A percentile compares a stretch with the other conserved stretches of the same genome.
These are phyloP conservation scores for Ceratobasidium sp. DNA, from an alignment of 1,284 basidiomycete species.

Conservation along the genomic window DNA sequence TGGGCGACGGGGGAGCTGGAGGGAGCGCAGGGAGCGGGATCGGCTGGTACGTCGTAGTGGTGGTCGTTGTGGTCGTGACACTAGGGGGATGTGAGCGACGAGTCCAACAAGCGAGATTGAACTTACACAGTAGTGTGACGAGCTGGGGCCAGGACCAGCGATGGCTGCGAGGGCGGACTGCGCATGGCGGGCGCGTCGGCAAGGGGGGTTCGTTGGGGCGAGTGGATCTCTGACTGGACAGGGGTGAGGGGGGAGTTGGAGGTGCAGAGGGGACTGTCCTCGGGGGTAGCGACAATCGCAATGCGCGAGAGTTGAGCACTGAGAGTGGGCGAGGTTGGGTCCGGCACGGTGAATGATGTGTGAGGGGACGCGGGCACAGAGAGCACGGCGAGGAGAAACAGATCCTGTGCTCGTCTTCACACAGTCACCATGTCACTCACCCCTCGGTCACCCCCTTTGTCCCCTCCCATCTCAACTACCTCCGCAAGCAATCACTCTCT, in stretches of 20 bases:
- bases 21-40: constrained; percentile 80
- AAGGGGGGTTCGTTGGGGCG: constrained; percentile 24
- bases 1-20: constrained; percentile 71
- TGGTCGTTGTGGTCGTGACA: constrained; percentile 87
- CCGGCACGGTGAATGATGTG: constrained; percentile 31
- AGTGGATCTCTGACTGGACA: constrained; percentile 30
- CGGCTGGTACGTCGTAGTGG: constrained; percentile 85
- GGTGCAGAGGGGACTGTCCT: neutral
- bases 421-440: no score
- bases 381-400: constrained; percentile 19
- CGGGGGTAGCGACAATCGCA: constrained; percentile 36
- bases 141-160: constrained; percentile 48
- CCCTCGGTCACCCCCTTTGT: no score
- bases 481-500: no score
- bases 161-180: constrained; percentile 41
- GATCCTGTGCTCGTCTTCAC: no score
- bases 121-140: constrained; percentile 50
- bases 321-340: constrained; percentile 33
- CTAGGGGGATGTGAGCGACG: constrained; percentile 58
- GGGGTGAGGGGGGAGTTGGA: constrained; percentile 10
- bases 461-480: no score
- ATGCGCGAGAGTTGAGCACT: constrained; percentile 44
- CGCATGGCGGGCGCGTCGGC: constrained; percentile 31
- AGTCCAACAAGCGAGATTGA: neutral
- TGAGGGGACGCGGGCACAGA: neutral